Base-by-base conservation (phyloP, 2,329 filamentous ascomycete species). In the Sarocladiaceae sp. region DNA sequence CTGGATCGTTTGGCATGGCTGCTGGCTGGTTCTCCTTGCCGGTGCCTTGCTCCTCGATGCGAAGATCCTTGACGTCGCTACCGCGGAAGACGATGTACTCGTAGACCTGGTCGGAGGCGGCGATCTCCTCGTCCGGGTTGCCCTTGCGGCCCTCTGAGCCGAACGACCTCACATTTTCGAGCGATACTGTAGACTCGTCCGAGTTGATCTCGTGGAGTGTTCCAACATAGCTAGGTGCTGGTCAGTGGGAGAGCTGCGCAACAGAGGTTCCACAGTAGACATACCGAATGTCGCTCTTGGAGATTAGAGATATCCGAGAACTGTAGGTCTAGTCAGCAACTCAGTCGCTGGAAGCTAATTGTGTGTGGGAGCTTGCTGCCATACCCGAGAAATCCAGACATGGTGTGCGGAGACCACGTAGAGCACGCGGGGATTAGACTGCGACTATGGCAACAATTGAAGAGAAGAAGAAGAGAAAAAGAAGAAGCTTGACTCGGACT, bases 1-100 rank as follows among this genome's bases (percentile, higher is more conserved):
- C 93, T 59, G 93, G 93, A 67, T 98, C 93, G 69, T 95, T 86
- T 6, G 90, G 90, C 58, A 95, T 80, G 52, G 82, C 80, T 43
- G 85, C 83, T 48, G 83, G 83, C 57, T 83, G 81, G 51, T 82
- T 82, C 60, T 89, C 81, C 63, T 87, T 82, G 56, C 80, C 79
- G 55, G 81, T 78, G 32, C 85, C 80, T 35, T 83, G 78, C 56
- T 95, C 85, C 59, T 95, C 90, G 58, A 98, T 91, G 57, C 88
- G 86, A 58, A 98, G 76, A 65, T 98, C 93, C 69, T 98, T 98
- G 61, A 98, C 93, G 72, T 98, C 93, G 65, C 88, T 96, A 56
- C 93, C 93, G 49, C 91, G 85, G 67, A 98, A 98, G 52, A 98
- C 89, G 60, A 98, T 97, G 70, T 96, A 97, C 63, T 97, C 93